Base-by-base conservation (phyloP, 495 filamentous ascomycete genomes). In the Platismatia glauca region DNA sequence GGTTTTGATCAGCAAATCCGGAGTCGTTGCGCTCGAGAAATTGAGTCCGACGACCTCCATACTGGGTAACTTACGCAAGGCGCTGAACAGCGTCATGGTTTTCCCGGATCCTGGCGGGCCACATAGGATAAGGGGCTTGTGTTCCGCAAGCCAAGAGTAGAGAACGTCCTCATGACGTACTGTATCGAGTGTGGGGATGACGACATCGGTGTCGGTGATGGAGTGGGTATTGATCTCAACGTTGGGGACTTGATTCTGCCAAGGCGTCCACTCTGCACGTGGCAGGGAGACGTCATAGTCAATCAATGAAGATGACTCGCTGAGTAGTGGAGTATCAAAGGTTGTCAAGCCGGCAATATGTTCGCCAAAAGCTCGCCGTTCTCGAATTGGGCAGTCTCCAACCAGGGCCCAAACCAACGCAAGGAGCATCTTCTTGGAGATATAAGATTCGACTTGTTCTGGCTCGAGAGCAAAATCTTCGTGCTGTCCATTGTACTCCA, bases 41-140 rank as follows among this genome's bases (percentile, higher is more conserved):
- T 99, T 99, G 73, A 99, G 89, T 52, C 94, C 94, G 59, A 97
- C 95, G 59, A 95, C 89, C 74, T 99, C 95, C 92, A 99, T 95
- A 72, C 96, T 95, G 24, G 93, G 93, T 44, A 97, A 78, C 73
- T 97, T 97, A 57, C 95, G 83, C 58, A 99, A 82, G 33, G 94
- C 95, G 71, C 91, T 96, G 75, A 99, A 99, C 24, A 99, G 77
- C 29, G 94, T 99, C 94, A 99, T 99, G 3, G 94, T 99, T 78
- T 99, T 99, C 76, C 94, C 94, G 44, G 94, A 97, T 71, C 94
- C 94, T 60, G 94, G 94, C 72, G 94, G 94, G 76, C 94, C 95
- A 73, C 94, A 99, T 24, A 99, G 85, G 13, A 99, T 78, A 27
- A 99, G 79, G 27, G 95, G 94, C 75, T 97, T 99, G 73, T 99